Evolutionary conservation across 1,284 basidiomycete species (phyloP), one percentile per base, ranked within the genome.

Genomic region (Ganoderma sp.): DNA sequence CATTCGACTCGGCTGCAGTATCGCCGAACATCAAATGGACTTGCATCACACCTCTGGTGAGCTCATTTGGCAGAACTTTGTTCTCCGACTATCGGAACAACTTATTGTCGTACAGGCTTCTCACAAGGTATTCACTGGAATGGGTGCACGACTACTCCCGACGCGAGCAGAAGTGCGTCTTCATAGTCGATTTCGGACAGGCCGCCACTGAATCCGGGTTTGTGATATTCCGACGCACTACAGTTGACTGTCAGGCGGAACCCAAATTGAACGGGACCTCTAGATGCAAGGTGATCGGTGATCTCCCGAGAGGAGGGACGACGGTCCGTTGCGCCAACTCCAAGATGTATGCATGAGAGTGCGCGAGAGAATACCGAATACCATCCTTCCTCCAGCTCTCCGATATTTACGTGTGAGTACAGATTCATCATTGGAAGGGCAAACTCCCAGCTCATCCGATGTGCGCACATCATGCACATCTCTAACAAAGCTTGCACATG

Each of bases 31-130:
- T 41, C 58, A 42, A 42, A 14, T 60, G 41, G 37, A 60, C 39
- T 19, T 60, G 58, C 39, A 41, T 41, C 58, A 34, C 52, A 56
- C 28, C 32, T 34, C 28, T 56, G 37, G 39, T 28, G 25, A 60
- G 58, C 22, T 43, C 22, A 43, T n/a, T 58, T 39, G 56, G 34
- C 56, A 58, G 56, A 58, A 58, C 56, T n/a, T 60, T 59, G 57
- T 59, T 41, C 32, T 42, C 41, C 37, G 39, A n/a, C 22, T 22
- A 39, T 60, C 22, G 58, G 19, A 22, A n/a, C 22, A 41, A 58
- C 58, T 41, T 41, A 22, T 41, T 42, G 41, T 60, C 37, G 39
- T 28, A 43, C 28, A 43, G 22, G n/a, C 41, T 59, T 56, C 52
- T 56, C 52, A 34, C 52, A 12, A 56, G 15, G 6, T 28, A 34